Conservation (phyloP, 2,329 filamentous ascomycete genomes). For the Alternaria burnsii region DNA sequence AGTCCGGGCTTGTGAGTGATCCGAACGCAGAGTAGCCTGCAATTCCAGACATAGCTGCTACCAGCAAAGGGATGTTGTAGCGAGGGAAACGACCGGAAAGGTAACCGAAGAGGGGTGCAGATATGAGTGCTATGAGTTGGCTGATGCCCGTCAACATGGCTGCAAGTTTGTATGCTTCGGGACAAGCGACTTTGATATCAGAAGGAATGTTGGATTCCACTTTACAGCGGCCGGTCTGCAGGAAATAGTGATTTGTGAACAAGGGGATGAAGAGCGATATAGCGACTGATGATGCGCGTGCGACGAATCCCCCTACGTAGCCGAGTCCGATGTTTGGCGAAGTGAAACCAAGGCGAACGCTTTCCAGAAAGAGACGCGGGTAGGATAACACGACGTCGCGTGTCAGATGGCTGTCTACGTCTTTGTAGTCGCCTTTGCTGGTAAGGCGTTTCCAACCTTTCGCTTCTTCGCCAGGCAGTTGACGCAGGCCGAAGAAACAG, state of each 20-base stretch:
- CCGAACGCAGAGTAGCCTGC: constrained; percentile 81
- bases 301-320: constrained; percentile 94
- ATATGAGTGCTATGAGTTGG: constrained; percentile 84
- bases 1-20: constrained; percentile 78
- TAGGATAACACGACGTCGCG: constrained; percentile 69
- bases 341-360: constrained; percentile 69
- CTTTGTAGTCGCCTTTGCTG: constrained; percentile 34
- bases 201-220: constrained; percentile 52
- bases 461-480: constrained; percentile 74
- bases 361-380: constrained; percentile 52
- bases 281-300: constrained; percentile 90
- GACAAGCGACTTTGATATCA: constrained; percentile 85
- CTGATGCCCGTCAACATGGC: constrained; percentile 88
- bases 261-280: constrained; percentile 95
- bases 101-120: constrained; percentile 87
- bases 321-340: constrained; percentile 83
- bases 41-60: constrained; percentile 76
- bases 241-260: constrained; percentile 91
- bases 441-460: constrained; percentile 70
- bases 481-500: constrained; percentile 79
- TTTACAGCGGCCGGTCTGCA: constrained; percentile 79
- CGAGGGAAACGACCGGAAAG: constrained; percentile 71
- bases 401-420: constrained; percentile 29
- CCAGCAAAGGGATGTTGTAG: constrained; percentile 77
- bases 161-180: constrained; percentile 85